A percentile compares a stretch with the other conserved stretches of the same genome.
Conservation (phyloP, 2,329 filamentous ascomycete genomes). For the Thelonectria olida region DNA sequence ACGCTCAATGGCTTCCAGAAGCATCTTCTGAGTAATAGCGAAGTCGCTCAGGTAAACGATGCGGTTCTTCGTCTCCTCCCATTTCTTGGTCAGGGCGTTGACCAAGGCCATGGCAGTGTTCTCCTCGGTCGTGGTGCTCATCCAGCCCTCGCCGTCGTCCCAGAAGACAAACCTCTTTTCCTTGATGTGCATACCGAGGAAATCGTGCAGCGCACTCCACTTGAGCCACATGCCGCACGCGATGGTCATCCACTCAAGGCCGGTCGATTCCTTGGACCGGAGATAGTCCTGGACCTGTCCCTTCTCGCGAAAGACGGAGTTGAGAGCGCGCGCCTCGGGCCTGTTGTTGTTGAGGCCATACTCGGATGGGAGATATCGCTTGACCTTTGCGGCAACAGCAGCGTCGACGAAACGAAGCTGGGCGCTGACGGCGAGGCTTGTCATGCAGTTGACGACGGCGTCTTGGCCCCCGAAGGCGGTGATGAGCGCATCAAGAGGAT, state of each 20-base stretch:
- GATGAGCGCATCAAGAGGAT: slow-evolving; percentile 31
- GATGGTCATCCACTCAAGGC: slow-evolving; percentile 23
- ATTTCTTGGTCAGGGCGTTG: slow-evolving; percentile 36
- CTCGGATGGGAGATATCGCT: slow-evolving; percentile 62
- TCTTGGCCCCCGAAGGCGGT: slow-evolving; percentile 23
- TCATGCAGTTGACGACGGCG: slow-evolving; percentile 52
- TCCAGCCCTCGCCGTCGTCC: slow-evolving; percentile 46
- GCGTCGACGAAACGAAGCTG: slow-evolving; percentile 62
- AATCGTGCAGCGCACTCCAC: slow-evolving; percentile 6
- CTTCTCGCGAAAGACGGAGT: slow-evolving; percentile 23
- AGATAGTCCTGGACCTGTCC: slow-evolving; percentile 34
- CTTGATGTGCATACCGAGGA: slow-evolving; percentile 9
- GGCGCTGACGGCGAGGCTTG: slow-evolving; percentile 37
- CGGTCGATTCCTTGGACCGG: slow-evolving; percentile 26
- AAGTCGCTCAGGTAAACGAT: slow-evolving; percentile 47
- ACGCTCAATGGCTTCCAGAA: slow-evolving; percentile 59
- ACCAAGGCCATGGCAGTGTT: slow-evolving; percentile 45
- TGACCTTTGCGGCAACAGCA: slow-evolving; percentile 59
- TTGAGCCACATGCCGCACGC: slow-evolving; percentile 15
- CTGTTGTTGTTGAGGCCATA: slow-evolving; percentile 47
- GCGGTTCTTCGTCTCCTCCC: slow-evolving; percentile 45
- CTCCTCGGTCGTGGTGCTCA: slow-evolving; percentile 46
- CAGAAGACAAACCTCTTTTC: slow-evolving; percentile 28
- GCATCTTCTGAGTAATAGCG: slow-evolving; percentile 41
- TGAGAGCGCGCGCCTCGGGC: slow-evolving; percentile 20